Evolutionary conservation across 805 yeast genomes (phyloP).

Genomic region (Zygosaccharomyces bailii): DNA sequence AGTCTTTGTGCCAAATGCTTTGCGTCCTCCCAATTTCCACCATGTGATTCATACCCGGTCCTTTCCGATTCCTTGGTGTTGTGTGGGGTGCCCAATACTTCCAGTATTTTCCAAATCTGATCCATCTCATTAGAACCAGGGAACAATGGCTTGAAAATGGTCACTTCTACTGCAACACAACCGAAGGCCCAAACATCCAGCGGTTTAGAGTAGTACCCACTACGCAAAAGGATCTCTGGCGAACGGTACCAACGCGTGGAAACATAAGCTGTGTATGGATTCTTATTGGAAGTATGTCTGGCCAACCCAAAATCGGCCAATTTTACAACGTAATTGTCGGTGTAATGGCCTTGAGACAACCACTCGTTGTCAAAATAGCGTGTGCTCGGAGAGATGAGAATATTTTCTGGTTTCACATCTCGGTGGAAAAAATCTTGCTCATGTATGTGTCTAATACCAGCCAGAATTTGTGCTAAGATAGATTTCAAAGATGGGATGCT

Average conservation of each 20-base stretch:
- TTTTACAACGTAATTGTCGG: slow-evolving; percentile 56
- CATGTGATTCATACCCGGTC: slow-evolving; percentile 44
- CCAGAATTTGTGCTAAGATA: slow-evolving; percentile 64
- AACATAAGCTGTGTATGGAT: slow-evolving; percentile 69
- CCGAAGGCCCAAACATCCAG: slow-evolving; percentile 89
- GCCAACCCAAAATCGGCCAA: slow-evolving; percentile 81
- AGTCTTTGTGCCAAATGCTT: slow-evolving; percentile 46
- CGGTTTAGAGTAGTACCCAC: slow-evolving; percentile 59
- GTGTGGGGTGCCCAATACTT: slow-evolving; percentile 71
- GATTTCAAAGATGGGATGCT: slow-evolving; percentile 59
- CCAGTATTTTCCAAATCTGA: slow-evolving; percentile 67
- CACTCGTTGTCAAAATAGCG: slow-evolving; percentile 47
- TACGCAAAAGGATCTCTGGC: slow-evolving; percentile 72
- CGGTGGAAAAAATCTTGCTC: slow-evolving; percentile 60
- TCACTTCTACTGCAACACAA: slow-evolving; percentile 68
- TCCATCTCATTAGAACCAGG: slow-evolving; percentile 81
- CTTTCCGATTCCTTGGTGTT: slow-evolving; percentile 24
- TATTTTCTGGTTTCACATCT: slow-evolving; percentile 92
- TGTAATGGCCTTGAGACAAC: slow-evolving; percentile 23
- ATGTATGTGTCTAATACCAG: slow-evolving; percentile 84
- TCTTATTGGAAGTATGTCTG: slow-evolving; percentile 50
- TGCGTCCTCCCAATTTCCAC: slow-evolving; percentile 76
- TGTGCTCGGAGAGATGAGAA: slow-evolving; percentile 60
- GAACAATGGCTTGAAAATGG: slow-evolving; percentile 71
- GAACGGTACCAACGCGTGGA: slow-evolving; percentile 86